A percentile compares a stretch with the other conserved stretches of the same genome.
Evolutionary conservation across 139 green algal genomes (phyloP).

Genomic region (Chlorella sp.): DNA sequence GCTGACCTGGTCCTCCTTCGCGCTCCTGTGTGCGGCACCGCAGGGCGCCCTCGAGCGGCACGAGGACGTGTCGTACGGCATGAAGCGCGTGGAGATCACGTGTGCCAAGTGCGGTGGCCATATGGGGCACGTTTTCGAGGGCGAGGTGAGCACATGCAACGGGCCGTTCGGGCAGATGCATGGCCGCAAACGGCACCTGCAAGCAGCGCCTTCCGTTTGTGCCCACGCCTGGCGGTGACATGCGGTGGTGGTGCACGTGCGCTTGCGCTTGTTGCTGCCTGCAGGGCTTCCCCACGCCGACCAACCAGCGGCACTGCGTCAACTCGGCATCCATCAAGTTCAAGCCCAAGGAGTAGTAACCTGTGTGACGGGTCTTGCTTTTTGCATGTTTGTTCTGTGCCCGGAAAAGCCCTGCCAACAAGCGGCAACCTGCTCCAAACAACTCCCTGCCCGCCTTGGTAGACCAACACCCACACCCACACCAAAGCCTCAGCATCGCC

Average conservation of each 20-base stretch:
- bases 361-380: no score
- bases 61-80: conserved; percentile 44
- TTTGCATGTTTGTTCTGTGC: no score
- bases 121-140: conserved; percentile 93
- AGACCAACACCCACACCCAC: no score
- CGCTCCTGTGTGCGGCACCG: no score
- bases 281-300: conserved; percentile 85
- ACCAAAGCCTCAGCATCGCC: no score
- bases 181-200: background rate
- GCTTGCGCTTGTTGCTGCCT: background rate
- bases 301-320: conserved; percentile 88
- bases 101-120: conserved; percentile 67
- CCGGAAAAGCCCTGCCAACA: no score
- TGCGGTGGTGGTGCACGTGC: background rate
- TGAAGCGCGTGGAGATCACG: conserved; percentile 31
- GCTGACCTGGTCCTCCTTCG: background rate
- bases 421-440: no score
- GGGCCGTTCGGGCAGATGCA: background rate
- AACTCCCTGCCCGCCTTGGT: no score
- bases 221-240: background rate
- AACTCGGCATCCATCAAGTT: conserved; percentile 86
- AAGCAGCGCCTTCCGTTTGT: background rate
- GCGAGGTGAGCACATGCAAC: conserved; percentile 39
- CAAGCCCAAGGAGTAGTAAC: conserved; percentile 22
- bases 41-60: conserved; percentile 54